Evolutionary conservation across 345 rosid species (phyloP).

Genomic region (Eutrema japonicum): DNA sequence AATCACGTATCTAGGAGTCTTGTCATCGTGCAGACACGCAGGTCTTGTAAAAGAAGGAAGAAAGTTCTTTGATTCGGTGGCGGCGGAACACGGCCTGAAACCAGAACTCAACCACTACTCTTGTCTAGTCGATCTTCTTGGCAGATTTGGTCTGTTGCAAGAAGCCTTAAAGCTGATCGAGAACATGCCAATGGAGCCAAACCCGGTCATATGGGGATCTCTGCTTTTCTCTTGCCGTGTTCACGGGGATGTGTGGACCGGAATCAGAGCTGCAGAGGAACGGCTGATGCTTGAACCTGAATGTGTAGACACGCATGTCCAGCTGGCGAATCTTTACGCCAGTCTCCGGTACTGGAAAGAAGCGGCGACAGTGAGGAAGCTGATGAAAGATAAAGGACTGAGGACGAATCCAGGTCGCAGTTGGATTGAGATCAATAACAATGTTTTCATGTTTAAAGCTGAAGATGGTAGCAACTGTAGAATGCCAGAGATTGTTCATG

Average conservation of each 20-base stretch:
- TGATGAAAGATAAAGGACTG: constrained; percentile 80
- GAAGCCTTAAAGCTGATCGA: constrained; percentile 65
- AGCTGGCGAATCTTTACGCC: constrained; percentile 78
- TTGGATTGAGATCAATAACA: constrained; percentile 81
- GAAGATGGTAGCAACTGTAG: constrained; percentile 59
- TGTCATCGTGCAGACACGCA: constrained; percentile 86
- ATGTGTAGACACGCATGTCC: constrained; percentile 81
- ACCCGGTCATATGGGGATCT: constrained; percentile 86
- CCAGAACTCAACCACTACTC: constrained; percentile 80
- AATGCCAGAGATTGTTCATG: constrained; percentile 48
- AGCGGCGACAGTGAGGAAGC: constrained; percentile 70
- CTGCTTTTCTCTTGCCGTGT: constrained; percentile 81
- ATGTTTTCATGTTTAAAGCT: constrained; percentile 67
- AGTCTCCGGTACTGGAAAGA: constrained; percentile 69
- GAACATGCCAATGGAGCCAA: constrained; percentile 71
- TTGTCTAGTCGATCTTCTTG: constrained; percentile 90
- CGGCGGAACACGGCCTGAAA: constrained; percentile 48
- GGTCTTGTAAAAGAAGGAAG: constrained; percentile 73
- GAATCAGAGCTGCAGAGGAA: constrained; percentile 84
- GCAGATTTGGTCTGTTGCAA: constrained; percentile 73
- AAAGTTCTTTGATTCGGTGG: constrained; percentile 63
- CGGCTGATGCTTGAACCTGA: constrained; percentile 71
- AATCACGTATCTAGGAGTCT: constrained; percentile 78
- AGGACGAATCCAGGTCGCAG: constrained; percentile 76
- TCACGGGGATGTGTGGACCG: constrained; percentile 67